Evolutionary conservation across 257 asterid genomes (phyloP).

Genomic region (Fraxinus quadrangulata): DNA sequence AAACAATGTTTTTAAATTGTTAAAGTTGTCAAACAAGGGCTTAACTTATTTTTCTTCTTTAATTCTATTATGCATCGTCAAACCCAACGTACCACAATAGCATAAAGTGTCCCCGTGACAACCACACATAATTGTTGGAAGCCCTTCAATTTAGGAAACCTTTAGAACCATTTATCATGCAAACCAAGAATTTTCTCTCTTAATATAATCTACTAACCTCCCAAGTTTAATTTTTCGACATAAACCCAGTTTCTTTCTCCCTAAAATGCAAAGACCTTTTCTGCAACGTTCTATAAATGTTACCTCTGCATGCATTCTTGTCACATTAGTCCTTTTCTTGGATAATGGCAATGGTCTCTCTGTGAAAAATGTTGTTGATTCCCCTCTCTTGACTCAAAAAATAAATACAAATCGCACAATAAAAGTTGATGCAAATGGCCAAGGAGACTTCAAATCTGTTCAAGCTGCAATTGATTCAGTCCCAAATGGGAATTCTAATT

Average conservation of each 20-base stretch:
- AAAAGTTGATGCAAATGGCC: slow-evolving; percentile 59
- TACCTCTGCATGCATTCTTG: slow-evolving; percentile 25
- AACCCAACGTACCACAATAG: neutral
- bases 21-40: too few species aligned
- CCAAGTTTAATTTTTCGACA: neutral
- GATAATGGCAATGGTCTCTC: slow-evolving; percentile 44
- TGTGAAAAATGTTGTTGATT: slow-evolving; percentile 44
- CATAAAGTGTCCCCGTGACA: neutral
- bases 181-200: neutral
- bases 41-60: too few species aligned
- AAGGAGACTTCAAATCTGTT: slow-evolving; percentile 62
- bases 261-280: slow-evolving; percentile 32
- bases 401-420: slow-evolving; percentile 41
- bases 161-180: neutral
- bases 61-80: neutral
- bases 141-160: slow-evolving; percentile 21
- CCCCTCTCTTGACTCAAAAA: slow-evolving; percentile 45
- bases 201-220: neutral
- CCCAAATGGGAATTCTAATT: slow-evolving; percentile 66
- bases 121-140: slow-evolving; percentile 15
- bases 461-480: slow-evolving; percentile 72
- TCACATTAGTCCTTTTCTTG: slow-evolving; percentile 26
- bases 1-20: too few species aligned
- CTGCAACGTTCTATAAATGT: slow-evolving; percentile 24
- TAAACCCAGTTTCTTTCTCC: neutral